phyloP scores from a whole-genome alignment of 192 early-diverging fungal genomes.

The Umbelopsis sp. region DNA sequence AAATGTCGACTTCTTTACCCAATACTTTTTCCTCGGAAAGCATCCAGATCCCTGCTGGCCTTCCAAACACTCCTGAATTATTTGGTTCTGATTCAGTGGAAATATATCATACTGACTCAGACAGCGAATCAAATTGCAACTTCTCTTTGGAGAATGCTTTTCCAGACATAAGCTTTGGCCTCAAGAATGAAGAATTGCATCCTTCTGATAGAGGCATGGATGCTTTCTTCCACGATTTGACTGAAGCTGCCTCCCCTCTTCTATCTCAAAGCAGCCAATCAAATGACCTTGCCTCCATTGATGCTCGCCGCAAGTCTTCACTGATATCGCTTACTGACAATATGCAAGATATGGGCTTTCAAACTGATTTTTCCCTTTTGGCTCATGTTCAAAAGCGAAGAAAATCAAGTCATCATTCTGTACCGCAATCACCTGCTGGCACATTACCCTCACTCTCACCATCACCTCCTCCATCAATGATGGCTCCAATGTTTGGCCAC shows the following conservation, averaged over 20 bases:
- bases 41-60: constrained; percentile 8
- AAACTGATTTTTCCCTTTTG: background rate
- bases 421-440: background rate
- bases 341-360: constrained; percentile 16
- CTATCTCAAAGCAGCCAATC: no score
- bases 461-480: background rate
- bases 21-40: background rate
- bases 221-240: background rate
- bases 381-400: constrained; percentile 19
- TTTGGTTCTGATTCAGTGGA: constrained; percentile 11
- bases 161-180: constrained; percentile 9
- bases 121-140: constrained; percentile 8
- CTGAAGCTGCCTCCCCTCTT: constrained; percentile 1
- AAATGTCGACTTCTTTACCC: background rate
- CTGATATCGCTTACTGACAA: background rate
- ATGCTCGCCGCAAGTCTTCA: constrained; percentile 17
- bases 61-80: constrained; percentile 10
- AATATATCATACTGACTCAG: constrained; percentile 14
- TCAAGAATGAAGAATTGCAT: constrained; percentile 8
- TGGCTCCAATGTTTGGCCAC: background rate
- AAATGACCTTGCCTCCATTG: background rate
- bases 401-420: constrained; percentile 13
- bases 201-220: background rate
- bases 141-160: constrained; percentile 3
- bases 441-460: constrained; percentile 8